Evolutionary conservation across 768 basidiomycete species (phyloP).

Genomic region (Boletus reticulatus): DNA sequence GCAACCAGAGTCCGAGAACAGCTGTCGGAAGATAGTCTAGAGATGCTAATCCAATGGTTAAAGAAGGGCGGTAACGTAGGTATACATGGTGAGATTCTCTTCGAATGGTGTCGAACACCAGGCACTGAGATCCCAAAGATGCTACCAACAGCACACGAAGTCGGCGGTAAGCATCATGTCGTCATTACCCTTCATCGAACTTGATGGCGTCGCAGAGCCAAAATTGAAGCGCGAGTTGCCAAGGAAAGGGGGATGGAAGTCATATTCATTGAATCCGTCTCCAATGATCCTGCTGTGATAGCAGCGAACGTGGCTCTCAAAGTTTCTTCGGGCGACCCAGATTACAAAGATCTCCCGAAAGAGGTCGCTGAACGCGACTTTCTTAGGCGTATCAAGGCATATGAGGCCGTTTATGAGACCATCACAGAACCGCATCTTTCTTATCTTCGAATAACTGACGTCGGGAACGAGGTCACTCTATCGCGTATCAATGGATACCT

Average conservation of each 20-base stretch:
- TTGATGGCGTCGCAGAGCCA: constrained; percentile 49
- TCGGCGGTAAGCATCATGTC: constrained; percentile 54
- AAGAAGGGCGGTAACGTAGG: constrained; percentile 96
- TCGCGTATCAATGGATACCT: constrained; percentile 91
- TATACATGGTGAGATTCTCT: constrained; percentile 73
- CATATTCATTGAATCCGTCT: constrained; percentile 93
- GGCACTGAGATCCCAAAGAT: constrained; percentile 48
- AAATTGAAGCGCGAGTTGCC: constrained; percentile 79
- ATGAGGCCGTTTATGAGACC: constrained; percentile 95
- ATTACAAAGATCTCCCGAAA: constrained; percentile 86
- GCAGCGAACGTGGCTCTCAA: constrained; percentile 96
- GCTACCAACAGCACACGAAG: constrained; percentile 89
- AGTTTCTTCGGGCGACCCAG: constrained; percentile 94
- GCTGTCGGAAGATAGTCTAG: constrained; percentile 88
- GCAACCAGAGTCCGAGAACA: constrained; percentile 76
- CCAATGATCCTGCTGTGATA: constrained; percentile 91
- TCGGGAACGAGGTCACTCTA: constrained; percentile 86
- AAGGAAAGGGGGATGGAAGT: constrained; percentile 84
- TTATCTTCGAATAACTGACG: constrained; percentile 90
- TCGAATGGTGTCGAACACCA: background rate
- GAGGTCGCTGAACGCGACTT: constrained; percentile 91
- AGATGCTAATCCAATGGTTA: constrained; percentile 93
- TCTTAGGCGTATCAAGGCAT: constrained; percentile 83
- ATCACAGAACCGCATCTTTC: constrained; percentile 89
- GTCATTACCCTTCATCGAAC: background rate